Percentiles rank a stretch among this genome's conserved stretches.
Evolutionary conservation across 208 protist species (phyloP).

Genomic region (Trypanosoma avium): DNA sequence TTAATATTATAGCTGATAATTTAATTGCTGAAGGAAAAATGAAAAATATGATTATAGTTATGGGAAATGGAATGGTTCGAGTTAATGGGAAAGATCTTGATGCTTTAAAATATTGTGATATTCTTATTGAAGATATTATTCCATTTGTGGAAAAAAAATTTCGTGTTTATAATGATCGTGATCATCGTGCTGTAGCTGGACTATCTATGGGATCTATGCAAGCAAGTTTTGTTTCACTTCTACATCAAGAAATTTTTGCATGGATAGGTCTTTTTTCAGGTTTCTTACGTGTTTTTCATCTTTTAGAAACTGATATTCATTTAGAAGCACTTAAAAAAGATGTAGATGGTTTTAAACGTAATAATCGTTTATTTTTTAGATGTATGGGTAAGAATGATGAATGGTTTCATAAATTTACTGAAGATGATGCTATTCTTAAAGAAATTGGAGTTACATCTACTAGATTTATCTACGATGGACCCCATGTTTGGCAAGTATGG

Average conservation of each 20-base stretch:
- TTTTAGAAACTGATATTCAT: slow-evolving; percentile 20
- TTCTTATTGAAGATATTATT: slow-evolving; percentile 31
- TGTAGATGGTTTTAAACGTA: slow-evolving; percentile 18
- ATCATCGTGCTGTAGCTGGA: slow-evolving; percentile 32
- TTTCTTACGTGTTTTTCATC: slow-evolving; percentile 17
- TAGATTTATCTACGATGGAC: slow-evolving; percentile 29
- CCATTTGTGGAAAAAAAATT: slow-evolving; percentile 35
- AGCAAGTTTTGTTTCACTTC: slow-evolving; percentile 21
- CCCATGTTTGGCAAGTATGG: slow-evolving; percentile 42
- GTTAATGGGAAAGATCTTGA: neutral
- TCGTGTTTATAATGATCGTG: slow-evolving; percentile 24
- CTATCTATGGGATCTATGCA: slow-evolving; percentile 38
- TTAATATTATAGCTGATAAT: slow-evolving; percentile 43
- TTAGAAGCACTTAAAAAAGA: slow-evolving; percentile 23
- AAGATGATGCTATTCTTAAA: slow-evolving; percentile 23
- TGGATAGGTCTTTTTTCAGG: slow-evolving; percentile 33
- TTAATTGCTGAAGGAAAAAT: slow-evolving; percentile 28
- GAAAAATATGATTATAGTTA: slow-evolving; percentile 28
- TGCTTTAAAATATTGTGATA: slow-evolving; percentile 22
- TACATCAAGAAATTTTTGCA: slow-evolving; percentile 29
- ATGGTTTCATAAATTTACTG: slow-evolving; percentile 5
- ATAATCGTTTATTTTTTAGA: slow-evolving; percentile 29
- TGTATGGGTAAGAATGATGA: slow-evolving; percentile 25
- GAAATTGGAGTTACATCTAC: slow-evolving; percentile 28
- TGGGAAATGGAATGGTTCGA: slow-evolving; percentile 30